A percentile compares a stretch with the other conserved stretches of the same genome.
Evolutionary conservation across 495 filamentous ascomycete genomes (phyloP).

Genomic region (Talaromyces ruber): DNA sequence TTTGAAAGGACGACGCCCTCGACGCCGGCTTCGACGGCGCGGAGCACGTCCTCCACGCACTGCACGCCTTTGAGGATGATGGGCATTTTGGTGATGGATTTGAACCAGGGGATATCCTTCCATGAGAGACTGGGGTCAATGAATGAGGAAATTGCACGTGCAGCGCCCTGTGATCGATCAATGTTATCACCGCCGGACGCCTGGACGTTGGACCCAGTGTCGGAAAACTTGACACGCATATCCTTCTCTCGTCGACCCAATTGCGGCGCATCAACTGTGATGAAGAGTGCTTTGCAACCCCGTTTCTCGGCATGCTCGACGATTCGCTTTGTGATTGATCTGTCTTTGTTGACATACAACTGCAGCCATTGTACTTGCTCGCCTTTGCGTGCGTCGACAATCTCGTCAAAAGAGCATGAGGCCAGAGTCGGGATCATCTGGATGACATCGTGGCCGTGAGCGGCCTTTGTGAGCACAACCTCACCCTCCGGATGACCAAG

Average conservation of each 20-base stretch:
- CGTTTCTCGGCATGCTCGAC: constrained; percentile 84
- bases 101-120: constrained; percentile 95
- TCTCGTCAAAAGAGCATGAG: constrained; percentile 95
- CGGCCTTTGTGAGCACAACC: constrained; percentile 77
- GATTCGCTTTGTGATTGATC: constrained; percentile 81
- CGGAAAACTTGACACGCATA: constrained; percentile 90
- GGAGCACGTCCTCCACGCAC: constrained; percentile 87
- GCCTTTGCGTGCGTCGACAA: constrained; percentile 71
- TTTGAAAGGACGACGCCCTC: constrained; percentile 94
- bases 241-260: constrained; percentile 90
- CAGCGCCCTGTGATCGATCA: constrained; percentile 84
- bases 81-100: constrained; percentile 87
- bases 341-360: constrained; percentile 97
- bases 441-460: constrained; percentile 75
- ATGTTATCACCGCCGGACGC: constrained; percentile 48
- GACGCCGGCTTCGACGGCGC: constrained; percentile 72
- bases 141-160: constrained; percentile 86
- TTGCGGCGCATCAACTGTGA: constrained; percentile 96
- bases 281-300: constrained; percentile 94
- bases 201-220: constrained; percentile 80
- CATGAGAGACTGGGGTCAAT: constrained; percentile 88
- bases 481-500: constrained; percentile 85
- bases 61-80: constrained; percentile 96
- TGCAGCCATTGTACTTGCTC: constrained; percentile 95
- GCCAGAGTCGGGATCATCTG: constrained; percentile 99